These are phyloP conservation scores for Rutidosis leptorrhynchoides DNA, from an alignment of 129 eudicot genomes.

Conservation along the genomic window DNA sequence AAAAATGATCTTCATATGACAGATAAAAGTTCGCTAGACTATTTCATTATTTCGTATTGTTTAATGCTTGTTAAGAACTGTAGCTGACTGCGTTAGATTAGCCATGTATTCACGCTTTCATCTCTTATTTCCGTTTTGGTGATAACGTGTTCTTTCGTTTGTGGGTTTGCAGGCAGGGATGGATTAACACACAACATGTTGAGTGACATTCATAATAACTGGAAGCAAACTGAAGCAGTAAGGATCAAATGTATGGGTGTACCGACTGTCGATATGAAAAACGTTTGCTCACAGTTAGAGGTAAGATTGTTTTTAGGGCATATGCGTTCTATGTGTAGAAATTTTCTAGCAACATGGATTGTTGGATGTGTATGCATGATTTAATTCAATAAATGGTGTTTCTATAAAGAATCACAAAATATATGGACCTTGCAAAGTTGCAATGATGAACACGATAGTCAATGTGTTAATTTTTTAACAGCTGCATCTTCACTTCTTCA, in stretches of 20 bases:
- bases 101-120: background rate
- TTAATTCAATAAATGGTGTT: background rate
- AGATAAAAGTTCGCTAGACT: background rate
- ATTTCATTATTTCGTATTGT: background rate
- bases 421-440: no score
- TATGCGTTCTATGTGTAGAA: background rate
- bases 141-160: background rate
- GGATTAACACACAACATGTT: constrained; percentile 95
- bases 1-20: background rate
- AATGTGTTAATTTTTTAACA: background rate
- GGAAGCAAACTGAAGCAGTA: constrained; percentile 85
- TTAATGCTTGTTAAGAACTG: background rate
- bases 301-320: constrained; percentile 29
- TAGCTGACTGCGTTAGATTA: background rate
- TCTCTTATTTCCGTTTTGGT: background rate
- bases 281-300: constrained; percentile 83
- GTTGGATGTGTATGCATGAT: background rate
- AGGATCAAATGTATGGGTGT: constrained; percentile 97
- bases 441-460: background rate
- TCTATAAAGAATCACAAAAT: background rate
- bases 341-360: background rate
- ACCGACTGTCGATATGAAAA: constrained; percentile 92
- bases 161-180: constrained; percentile 66
- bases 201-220: constrained; percentile 85
- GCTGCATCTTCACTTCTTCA: background rate